Percentiles rank a stretch among this genome's conserved stretches.
Conservation (phyloP, 2,329 filamentous ascomycete species). For the Juglanconis oblonga region DNA sequence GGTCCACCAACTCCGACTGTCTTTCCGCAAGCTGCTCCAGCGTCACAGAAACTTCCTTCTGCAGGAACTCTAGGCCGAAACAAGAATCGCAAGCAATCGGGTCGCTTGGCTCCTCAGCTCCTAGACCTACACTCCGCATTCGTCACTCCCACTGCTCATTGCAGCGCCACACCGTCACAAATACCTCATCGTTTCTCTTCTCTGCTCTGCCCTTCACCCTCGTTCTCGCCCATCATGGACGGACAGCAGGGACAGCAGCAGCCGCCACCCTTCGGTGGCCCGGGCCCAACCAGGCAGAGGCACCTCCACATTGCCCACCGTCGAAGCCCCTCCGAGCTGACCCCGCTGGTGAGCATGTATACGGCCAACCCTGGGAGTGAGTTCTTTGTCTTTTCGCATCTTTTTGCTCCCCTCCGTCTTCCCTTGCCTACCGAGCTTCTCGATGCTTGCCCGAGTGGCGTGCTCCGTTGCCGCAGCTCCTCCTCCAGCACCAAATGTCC, state of each 20-base stretch:
- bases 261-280: slow-evolving; percentile 53
- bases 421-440: background rate
- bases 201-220: background rate
- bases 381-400: slow-evolving; percentile 29
- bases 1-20: slow-evolving; percentile 10
- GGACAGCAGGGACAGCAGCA: slow-evolving; percentile 52
- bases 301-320: slow-evolving; percentile 91
- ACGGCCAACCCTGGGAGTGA: slow-evolving; percentile 58
- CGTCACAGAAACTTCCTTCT: slow-evolving; percentile 4
- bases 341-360: slow-evolving; percentile 94
- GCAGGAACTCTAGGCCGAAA: background rate
- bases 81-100: background rate
- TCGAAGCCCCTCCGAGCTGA: slow-evolving; percentile 94
- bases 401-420: background rate
- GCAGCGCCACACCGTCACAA: no score
- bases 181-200: slow-evolving; percentile 18
- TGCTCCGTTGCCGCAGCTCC: background rate
- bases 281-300: slow-evolving; percentile 78
- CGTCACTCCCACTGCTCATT: background rate
- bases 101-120: background rate
- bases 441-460: background rate
- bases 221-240: slow-evolving; percentile 56
- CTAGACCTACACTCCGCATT: background rate
- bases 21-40: slow-evolving; percentile 9
- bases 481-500: background rate